Conservation (phyloP, 2,329 filamentous ascomycete genomes). For the Fusarium duplospermum region DNA sequence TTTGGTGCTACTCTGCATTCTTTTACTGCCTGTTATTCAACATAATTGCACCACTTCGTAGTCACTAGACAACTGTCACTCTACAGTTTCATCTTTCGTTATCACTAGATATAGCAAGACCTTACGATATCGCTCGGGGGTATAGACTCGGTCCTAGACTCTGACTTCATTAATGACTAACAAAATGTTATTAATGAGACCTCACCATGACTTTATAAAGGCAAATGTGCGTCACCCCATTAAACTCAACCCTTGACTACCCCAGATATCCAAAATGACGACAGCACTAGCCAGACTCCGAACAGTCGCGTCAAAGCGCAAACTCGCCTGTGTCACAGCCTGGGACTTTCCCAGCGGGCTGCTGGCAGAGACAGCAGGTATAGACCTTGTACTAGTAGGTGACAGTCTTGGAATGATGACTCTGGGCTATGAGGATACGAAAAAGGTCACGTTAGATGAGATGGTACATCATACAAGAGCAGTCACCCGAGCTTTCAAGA, state of each 20-base stretch:
- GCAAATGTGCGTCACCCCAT: background rate
- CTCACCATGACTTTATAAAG: background rate
- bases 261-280: background rate
- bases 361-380: background rate
- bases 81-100: no score
- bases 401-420: background rate
- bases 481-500: background rate
- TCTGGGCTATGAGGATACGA: background rate
- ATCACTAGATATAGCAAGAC: no score
- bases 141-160: no score
- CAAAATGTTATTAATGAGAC: background rate
- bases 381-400: background rate
- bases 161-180: background rate
- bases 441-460: background rate
- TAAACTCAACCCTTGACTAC: background rate
- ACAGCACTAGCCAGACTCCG: background rate
- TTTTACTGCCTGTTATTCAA: no score
- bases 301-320: background rate
- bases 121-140: no score
- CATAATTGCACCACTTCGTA: no score
- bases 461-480: background rate
- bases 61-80: no score
- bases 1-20: no score
- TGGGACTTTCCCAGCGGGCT: background rate
- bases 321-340: background rate